Percentiles rank a stretch among this genome's conserved stretches.
phyloP scores from a whole-genome alignment of 768 basidiomycete species.

The Amanita pseudoporphyria region DNA sequence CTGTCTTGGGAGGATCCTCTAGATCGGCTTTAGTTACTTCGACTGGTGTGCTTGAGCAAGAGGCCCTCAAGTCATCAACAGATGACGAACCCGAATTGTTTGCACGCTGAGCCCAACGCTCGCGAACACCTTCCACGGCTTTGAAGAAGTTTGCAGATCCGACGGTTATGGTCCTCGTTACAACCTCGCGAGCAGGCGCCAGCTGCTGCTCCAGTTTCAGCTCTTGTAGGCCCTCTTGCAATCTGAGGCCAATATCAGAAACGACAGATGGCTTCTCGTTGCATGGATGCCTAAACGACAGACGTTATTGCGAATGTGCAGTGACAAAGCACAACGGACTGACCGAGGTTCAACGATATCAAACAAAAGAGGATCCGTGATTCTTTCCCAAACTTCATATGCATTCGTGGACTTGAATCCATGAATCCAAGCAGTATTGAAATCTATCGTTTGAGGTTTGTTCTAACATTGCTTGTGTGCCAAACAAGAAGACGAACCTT shows the following conservation, averaged over 20 bases:
- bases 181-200: conserved; percentile 87
- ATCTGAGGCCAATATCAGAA: conserved; percentile 82
- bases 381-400: conserved; percentile 81
- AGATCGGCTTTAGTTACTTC: conserved; percentile 29
- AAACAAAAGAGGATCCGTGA: conserved; percentile 88
- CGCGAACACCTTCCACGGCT: conserved; percentile 83
- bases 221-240: conserved; percentile 92
- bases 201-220: conserved; percentile 88
- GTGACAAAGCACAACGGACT: conserved; percentile 10
- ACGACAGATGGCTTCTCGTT: conserved; percentile 85
- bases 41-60: conserved; percentile 26
- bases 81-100: conserved; percentile 13
- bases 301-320: background rate
- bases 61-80: conserved; percentile 17
- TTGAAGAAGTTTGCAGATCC: conserved; percentile 81
- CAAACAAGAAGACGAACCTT: background rate
- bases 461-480: background rate
- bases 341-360: conserved; percentile 93
- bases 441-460: conserved; percentile 54
- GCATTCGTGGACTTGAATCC: conserved; percentile 87
- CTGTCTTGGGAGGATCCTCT: conserved; percentile 14
- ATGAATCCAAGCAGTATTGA: conserved; percentile 79
- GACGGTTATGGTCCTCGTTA: conserved; percentile 61
- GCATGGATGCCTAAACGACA: conserved; percentile 71
- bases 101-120: conserved; percentile 44